Conservation (phyloP, 169 alveolate genomes). For the Cryptosporidium xiaoi region DNA sequence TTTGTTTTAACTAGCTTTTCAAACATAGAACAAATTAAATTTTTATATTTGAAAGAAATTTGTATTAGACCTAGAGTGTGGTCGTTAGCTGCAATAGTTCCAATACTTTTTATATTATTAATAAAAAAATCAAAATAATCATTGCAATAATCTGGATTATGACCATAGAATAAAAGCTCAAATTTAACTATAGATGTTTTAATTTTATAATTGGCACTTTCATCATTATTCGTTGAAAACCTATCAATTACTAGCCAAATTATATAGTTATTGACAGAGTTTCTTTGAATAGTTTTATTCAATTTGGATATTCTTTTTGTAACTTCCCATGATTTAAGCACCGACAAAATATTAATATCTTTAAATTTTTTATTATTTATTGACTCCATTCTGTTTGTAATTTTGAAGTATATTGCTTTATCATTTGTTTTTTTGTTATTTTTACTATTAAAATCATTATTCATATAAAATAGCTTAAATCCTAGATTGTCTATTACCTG, state of each 20-base stretch:
- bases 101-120: not conserved
- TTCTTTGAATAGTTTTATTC: not conserved
- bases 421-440: not conserved
- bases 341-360: slow-evolving; percentile 5
- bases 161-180: slow-evolving; percentile 21
- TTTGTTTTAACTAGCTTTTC: not conserved
- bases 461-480: slow-evolving; percentile 1
- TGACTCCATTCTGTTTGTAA: not conserved
- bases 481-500: slow-evolving; percentile 11
- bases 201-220: not conserved
- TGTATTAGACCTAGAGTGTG: not conserved
- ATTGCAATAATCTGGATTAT: slow-evolving; percentile 26
- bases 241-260: slow-evolving; percentile 23
- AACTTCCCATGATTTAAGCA: slow-evolving; percentile 49
- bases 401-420: not conserved
- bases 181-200: slow-evolving; percentile 20
- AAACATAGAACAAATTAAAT: not conserved
- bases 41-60: not conserved
- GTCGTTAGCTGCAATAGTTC: not conserved
- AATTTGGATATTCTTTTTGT: not conserved
- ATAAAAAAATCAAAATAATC: slow-evolving; percentile 20
- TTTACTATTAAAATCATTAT: not conserved
- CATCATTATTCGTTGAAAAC: not conserved
- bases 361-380: not conserved
- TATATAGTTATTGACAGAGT: not conserved